A percentile compares a stretch with the other conserved stretches of the same genome.
These are phyloP conservation scores for Lophiostoma macrostomum DNA, from an alignment of 495 filamentous ascomycete genomes.

Conservation along the genomic window DNA sequence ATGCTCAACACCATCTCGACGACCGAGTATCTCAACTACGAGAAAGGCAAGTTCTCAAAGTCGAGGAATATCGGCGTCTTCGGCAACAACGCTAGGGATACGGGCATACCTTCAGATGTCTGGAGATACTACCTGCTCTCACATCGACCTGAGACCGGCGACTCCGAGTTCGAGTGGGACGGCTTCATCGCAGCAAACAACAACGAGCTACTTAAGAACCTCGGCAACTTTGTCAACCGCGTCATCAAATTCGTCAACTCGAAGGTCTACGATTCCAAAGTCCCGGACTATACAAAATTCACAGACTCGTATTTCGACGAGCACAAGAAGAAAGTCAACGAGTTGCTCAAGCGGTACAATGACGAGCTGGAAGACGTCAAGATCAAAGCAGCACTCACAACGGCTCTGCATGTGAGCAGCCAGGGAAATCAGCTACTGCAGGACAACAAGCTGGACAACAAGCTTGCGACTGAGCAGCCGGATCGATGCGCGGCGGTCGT, in stretches of 20 bases:
- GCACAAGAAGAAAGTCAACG: constrained; percentile 62
- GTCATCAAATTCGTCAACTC: constrained; percentile 87
- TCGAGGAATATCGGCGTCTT: constrained; percentile 87
- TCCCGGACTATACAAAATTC: constrained; percentile 66
- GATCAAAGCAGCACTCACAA: constrained; percentile 69
- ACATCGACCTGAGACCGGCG: constrained; percentile 82
- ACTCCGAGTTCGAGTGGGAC: constrained; percentile 86
- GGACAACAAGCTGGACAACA: constrained; percentile 78
- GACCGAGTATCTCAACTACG: constrained; percentile 95
- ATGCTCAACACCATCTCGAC: constrained; percentile 84
- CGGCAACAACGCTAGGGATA: constrained; percentile 82
- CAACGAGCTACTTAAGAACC: constrained; percentile 81
- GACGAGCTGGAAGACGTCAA: constrained; percentile 70
- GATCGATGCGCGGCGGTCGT: constrained; percentile 72
- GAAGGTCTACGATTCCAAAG: constrained; percentile 60
- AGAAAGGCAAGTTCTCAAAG: constrained; percentile 94
- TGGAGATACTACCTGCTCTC: constrained; percentile 93
- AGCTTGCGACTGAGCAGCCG: constrained; percentile 67
- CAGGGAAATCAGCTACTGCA: constrained; percentile 81
- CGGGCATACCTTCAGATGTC: constrained; percentile 79
- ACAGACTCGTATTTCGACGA: constrained; percentile 45
- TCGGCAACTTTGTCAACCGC: constrained; percentile 92
- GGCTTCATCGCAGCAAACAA: constrained; percentile 85
- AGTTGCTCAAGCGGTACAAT: constrained; percentile 64
- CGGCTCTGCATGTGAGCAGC: constrained; percentile 65